Evolutionary conservation across 495 filamentous ascomycete species (phyloP), one percentile per base, ranked within the genome.

Genomic region (Trichoderma parareesei): DNA sequence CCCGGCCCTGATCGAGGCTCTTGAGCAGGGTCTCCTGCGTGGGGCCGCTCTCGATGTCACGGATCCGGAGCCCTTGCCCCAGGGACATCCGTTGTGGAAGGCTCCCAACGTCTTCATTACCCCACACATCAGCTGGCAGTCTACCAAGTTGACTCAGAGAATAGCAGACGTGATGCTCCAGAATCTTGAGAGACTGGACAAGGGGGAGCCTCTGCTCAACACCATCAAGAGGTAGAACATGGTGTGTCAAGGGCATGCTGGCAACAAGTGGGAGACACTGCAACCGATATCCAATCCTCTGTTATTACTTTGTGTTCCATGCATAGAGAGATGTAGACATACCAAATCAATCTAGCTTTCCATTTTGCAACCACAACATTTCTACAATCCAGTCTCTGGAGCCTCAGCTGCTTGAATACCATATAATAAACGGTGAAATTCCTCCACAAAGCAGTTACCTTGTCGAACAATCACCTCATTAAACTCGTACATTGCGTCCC

Each of bases 31-130:
- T 2, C 80, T 78, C 18, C 74, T 97, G 60, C 79, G 84, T 38
- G 91, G 90, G 27, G 84, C 91, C 10, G 90, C 90, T 55, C 72
- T 96, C 48, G 92, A 97, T 75, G 92, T 96, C 0, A 90, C 91
- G 43, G 91, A 94, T 64, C 90, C 90, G 0, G 92, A 97, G 70
- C 92, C 92, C 0, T 71, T 96, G 68, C 89, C 90, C 0, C 66
- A 76, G 37, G 86, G 88, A 10, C 82, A 87, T 73, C 82, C 86
- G 65, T 72, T 96, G 41, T 94, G 90, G 85, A 83, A 81, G n/a
- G 76, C 86, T 68, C 79, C 84, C 65, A 92, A 93, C 76, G 79
- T 89, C 35, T 82, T 87, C 59, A 81, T 96, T 62, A 93, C 89
- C 66, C 92, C 92, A 40, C 92, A 96, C 81, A 75, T 92, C 18